Evolutionary conservation across 1,284 basidiomycete species (phyloP), one percentile per base, ranked within the genome.

Genomic region (Xerocomus nothofagi): DNA sequence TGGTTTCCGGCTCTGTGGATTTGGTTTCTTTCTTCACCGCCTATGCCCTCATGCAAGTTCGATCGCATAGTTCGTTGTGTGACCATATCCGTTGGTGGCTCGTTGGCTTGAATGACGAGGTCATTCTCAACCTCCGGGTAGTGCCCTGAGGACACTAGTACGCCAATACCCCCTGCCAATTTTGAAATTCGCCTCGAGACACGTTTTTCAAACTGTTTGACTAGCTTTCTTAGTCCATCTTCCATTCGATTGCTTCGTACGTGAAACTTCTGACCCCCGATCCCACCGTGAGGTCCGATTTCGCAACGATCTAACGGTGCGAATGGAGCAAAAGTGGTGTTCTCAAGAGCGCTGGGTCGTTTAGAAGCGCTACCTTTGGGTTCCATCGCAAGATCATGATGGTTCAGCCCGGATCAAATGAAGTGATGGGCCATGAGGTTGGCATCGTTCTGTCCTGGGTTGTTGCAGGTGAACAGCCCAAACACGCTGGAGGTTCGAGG

Each of bases 401-500:
- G 15, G 15, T 29, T 8, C 20, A 6, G 6, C 14, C 10, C 6
- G n/a, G n/a, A 21, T 14, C 10, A 14, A n/a, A 31, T 14, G 24
- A 46, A 29, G 23, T n/a, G 20, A 18, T 2, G 32, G n/a, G n/a
- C n/a, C n/a, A n/a, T n/a, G n/a, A n/a, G n/a, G n/a, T n/a, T n/a
- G n/a, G n/a, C n/a, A n/a, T n/a, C n/a, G n/a, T 30, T 31, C 3
- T 8, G 7, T 21, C 32, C 15, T 12, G 20, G 5, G 27, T 20
- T 9, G 12, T 29, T 33, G 9, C 21, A 21, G n/a, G 32, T 6
- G 20, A 39, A 24, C 18, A 32, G 20, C 17, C 21, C 14, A 5
- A 18, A 49, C 51, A 45, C 17, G 50, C 32, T 29, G 9, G 7
- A 39, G 18, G 26, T 38, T 50, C 53, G 36, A 58, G 59, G 57